Base-by-base conservation (phyloP, 2,329 filamentous ascomycete species). In the Ceratocystis huliohia region DNA sequence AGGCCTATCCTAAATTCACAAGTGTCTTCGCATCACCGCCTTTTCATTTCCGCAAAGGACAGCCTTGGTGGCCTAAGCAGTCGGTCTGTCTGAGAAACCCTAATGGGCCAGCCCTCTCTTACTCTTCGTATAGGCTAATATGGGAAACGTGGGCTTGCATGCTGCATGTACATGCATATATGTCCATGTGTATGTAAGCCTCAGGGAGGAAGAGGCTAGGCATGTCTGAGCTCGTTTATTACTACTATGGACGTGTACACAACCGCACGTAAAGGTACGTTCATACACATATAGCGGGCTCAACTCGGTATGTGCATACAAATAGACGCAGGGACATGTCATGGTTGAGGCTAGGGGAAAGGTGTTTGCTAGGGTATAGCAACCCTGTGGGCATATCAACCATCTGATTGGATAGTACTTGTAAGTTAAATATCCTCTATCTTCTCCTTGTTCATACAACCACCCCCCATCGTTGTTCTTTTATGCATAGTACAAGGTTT, bases 21-120 rank as follows among this genome's bases (percentile, higher is more conserved):
- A 41, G 3, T 41, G 48, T 15, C 48, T 15, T 53, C 48, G 10
- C 22, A 30, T 59, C 25, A 59, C 56, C 56, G 56, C 28, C 56
- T 33, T 59, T 59, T 59, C 56, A 37, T 37, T 25, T 37, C 28
- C 56, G 20, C 56, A 59, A 59, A 59, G 56, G 28, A 59, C 56
- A 37, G 37, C 56, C 37, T 59, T 8, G 25, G 20, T 10, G 28
- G 28, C 33, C 25, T 28, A n/a, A 59, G 25, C 28, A 41, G 48
- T 25, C 17, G 15, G 48, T 25, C 22, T 25, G n/a, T 53, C 48
- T 53, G n/a, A 6, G 28, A n/a, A 59, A 59, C 56, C 56, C 56
- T 59, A 59, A 59, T n/a, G 48, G 17, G 4, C 7, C 15, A n/a
- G 22, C 22, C n/a, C 10, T 22, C 22, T 50, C n/a, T n/a, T 41